Evolutionary conservation across 164 flowering plant species (phyloP).

Genomic region (Santalum album): DNA sequence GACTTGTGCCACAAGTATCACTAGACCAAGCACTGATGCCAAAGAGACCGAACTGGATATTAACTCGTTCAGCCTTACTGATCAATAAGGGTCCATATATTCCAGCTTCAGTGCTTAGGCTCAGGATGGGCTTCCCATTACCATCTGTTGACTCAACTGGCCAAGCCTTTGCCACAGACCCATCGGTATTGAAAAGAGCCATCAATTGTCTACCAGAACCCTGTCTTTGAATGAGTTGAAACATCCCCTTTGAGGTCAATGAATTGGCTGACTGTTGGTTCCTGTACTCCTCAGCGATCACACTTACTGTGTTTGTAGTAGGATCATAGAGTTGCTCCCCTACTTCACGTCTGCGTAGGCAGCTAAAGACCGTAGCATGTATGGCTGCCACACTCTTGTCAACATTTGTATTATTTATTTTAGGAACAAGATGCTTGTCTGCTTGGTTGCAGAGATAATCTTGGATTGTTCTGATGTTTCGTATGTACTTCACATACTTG

Average conservation of each 20-base stretch:
- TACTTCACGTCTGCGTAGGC: slow-evolving; percentile 71
- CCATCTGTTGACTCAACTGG: slow-evolving; percentile 50
- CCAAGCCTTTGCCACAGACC: slow-evolving; percentile 89
- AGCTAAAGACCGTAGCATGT: slow-evolving; percentile 85
- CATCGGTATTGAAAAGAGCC: slow-evolving; percentile 81
- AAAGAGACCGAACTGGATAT: slow-evolving; percentile 77
- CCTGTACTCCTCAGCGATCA: slow-evolving; percentile 71
- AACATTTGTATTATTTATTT: slow-evolving; percentile 83
- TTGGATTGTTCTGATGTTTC: slow-evolving; percentile 80
- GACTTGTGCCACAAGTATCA: slow-evolving; percentile 70
- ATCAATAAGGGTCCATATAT: slow-evolving; percentile 62
- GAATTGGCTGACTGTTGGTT: slow-evolving; percentile 77
- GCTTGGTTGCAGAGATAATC: slow-evolving; percentile 81
- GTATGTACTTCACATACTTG: slow-evolving; percentile 80
- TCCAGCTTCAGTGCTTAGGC: slow-evolving; percentile 34
- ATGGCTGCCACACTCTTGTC: slow-evolving; percentile 90
- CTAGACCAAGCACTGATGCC: slow-evolving; percentile 85
- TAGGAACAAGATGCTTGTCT: slow-evolving; percentile 87
- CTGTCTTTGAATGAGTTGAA: slow-evolving; percentile 74
- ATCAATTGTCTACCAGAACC: slow-evolving; percentile 78
- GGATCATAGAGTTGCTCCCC: slow-evolving; percentile 77
- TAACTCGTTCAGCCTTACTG: slow-evolving; percentile 71
- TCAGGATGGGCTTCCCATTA: slow-evolving; percentile 30
- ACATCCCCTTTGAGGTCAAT: slow-evolving; percentile 77
- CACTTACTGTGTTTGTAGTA: slow-evolving; percentile 51